A percentile compares a stretch with the other conserved stretches of the same genome.
These are phyloP conservation scores for Psilocybe cubensis DNA, from an alignment of 768 basidiomycete species.

Conservation along the genomic window DNA sequence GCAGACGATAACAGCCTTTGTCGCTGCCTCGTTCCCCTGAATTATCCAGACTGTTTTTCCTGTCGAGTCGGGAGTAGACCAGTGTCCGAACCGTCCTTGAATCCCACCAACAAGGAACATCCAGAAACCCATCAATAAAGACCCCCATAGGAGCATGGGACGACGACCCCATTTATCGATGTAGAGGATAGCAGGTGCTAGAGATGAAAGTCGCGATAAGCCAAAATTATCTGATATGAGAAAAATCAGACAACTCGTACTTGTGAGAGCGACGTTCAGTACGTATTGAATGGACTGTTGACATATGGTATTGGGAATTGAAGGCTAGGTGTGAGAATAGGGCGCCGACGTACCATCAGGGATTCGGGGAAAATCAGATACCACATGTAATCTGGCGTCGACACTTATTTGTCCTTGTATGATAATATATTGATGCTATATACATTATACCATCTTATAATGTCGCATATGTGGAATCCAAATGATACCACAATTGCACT, in stretches of 20 bases:
- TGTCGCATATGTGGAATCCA: no score
- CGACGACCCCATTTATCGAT: slow-evolving; percentile 83
- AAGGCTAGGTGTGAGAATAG: no score
- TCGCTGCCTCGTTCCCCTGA: slow-evolving; percentile 51
- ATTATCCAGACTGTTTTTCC: slow-evolving; percentile 53
- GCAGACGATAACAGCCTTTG: slow-evolving; percentile 75
- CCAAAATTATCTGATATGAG: not conserved
- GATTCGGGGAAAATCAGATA: no score
- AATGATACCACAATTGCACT: no score
- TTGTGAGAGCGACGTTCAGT: slow-evolving; percentile 47
- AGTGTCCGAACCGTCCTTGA: slow-evolving; percentile 67
- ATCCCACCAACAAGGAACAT: slow-evolving; percentile 79
- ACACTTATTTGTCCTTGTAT: no score
- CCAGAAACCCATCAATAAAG: slow-evolving; percentile 74
- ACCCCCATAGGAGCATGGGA: slow-evolving; percentile 73
- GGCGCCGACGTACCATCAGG: no score
- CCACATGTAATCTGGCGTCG: no score
- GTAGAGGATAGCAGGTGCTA: slow-evolving; percentile 57
- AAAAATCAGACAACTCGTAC: slow-evolving; percentile 21
- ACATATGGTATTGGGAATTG: no score
- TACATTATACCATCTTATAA: no score
- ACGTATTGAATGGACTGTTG: slow-evolving; percentile 73
- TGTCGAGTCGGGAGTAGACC: slow-evolving; percentile 49
- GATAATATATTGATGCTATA: no score
- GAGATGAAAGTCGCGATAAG: slow-evolving; percentile 34